These are phyloP conservation scores for Porogramme epimiltina DNA, from an alignment of 1,284 basidiomycete genomes.

Conservation along the genomic window DNA sequence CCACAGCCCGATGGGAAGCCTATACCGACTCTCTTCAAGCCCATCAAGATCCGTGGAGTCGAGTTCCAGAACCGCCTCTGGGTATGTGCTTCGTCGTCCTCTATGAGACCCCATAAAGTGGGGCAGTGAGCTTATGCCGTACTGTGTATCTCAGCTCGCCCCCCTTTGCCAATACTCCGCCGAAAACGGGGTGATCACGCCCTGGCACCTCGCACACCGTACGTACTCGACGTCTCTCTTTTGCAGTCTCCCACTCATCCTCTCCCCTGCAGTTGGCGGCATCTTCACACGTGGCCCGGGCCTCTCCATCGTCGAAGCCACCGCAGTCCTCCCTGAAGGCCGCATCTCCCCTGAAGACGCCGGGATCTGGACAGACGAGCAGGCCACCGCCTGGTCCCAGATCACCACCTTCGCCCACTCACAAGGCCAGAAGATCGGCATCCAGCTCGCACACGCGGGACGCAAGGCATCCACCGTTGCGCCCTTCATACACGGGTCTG, in stretches of 20 bases:
- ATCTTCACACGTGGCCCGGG: conserved; percentile 59
- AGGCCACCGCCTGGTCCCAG: conserved; percentile 62
- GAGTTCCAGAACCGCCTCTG: conserved; percentile 73
- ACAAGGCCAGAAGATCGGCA: conserved; percentile 64
- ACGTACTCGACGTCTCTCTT: conserved; percentile 22
- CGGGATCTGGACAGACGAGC: conserved; percentile 75
- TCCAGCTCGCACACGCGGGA: conserved; percentile 80
- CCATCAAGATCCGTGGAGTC: conserved; percentile 59
- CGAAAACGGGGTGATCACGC: conserved; percentile 63
- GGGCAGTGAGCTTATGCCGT: too few relatives aligned
- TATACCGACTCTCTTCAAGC: conserved; percentile 61
- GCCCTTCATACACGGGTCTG: conserved; percentile 52
- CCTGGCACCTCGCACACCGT: conserved; percentile 81
- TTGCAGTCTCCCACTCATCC: not conserved
- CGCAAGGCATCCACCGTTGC: conserved; percentile 69
- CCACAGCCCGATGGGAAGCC: conserved; percentile 37
- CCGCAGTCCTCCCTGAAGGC: conserved; percentile 73
- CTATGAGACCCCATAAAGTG: too few relatives aligned
- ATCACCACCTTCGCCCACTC: conserved; percentile 71
- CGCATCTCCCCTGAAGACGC: conserved; percentile 71
- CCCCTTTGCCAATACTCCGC: conserved; percentile 78
- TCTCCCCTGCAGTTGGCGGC: conserved; percentile 31
- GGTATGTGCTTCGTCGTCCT: conserved; percentile 31
- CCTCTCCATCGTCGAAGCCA: conserved; percentile 66
- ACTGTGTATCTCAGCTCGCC: conserved; percentile 37